phyloP scores from a whole-genome alignment of 164 flowering plant species.

The Cinnamomum chago region DNA sequence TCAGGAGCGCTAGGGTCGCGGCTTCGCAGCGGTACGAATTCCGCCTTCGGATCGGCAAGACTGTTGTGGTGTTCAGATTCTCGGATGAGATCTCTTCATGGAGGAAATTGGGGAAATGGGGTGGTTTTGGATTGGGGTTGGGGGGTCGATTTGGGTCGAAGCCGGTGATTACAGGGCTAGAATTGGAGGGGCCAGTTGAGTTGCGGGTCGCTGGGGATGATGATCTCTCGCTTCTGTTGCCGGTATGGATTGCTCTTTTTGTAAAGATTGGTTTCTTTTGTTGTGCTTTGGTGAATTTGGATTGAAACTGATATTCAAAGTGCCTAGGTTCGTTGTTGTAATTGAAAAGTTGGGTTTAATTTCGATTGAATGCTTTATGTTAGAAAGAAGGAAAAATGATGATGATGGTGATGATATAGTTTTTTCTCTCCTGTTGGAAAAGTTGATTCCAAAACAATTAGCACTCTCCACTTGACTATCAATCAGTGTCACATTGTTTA shows the following conservation, averaged over 20 bases:
- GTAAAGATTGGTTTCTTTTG: background rate
- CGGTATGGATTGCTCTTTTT: slow-evolving; percentile 37
- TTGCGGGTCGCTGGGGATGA: slow-evolving; percentile 35
- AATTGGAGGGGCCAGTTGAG: slow-evolving; percentile 67
- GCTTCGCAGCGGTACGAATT: slow-evolving; percentile 32
- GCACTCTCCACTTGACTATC: no score
- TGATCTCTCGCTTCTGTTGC: slow-evolving; percentile 39
- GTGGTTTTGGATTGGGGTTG: slow-evolving; percentile 27
- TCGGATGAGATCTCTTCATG: slow-evolving; percentile 44
- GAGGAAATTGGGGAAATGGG: slow-evolving; percentile 29
- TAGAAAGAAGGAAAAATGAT: background rate
- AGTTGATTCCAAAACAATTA: no score
- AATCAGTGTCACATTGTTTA: no score
- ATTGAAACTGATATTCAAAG: background rate
- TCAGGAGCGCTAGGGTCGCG: slow-evolving; percentile 35
- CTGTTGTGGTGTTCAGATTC: slow-evolving; percentile 28
- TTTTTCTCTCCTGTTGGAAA: no score
- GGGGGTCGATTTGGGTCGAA: slow-evolving; percentile 20
- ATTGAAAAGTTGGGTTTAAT: background rate
- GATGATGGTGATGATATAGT: no score
- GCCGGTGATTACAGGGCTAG: slow-evolving; percentile 34
- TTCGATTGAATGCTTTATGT: background rate
- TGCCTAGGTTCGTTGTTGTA: background rate
- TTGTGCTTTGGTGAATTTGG: background rate
- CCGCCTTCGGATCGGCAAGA: slow-evolving; percentile 39